Evolutionary conservation across 768 basidiomycete species (phyloP).

Genomic region (Leccinum broughii): DNA sequence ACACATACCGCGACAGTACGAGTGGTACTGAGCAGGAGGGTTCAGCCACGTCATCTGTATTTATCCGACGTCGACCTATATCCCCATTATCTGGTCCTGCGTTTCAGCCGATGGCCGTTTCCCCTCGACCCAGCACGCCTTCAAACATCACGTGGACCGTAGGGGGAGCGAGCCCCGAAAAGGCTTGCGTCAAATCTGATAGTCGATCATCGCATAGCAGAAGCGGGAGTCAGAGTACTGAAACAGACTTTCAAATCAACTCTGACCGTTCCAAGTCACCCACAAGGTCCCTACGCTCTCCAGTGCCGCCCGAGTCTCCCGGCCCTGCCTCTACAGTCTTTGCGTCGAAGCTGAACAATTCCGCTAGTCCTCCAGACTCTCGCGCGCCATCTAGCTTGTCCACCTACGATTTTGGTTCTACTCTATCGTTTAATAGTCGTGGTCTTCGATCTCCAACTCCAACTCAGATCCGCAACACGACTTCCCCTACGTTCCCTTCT

Average conservation of each 20-base stretch:
- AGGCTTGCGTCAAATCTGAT: conserved; percentile 31
- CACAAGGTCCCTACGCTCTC: conserved; percentile 53
- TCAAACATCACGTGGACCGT: conserved; percentile 76
- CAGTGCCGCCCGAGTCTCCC: conserved; percentile 62
- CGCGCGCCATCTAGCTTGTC: conserved; percentile 50
- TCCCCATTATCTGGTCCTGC: conserved; percentile 66
- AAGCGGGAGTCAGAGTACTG: conserved; percentile 58
- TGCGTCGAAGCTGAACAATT: conserved; percentile 31
- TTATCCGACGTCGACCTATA: conserved; percentile 62
- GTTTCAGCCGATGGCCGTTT: conserved; percentile 60
- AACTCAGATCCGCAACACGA: conserved; percentile 59
- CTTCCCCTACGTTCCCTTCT: conserved; percentile 43
- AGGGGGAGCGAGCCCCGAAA: conserved; percentile 35
- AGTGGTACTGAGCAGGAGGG: conserved; percentile 42
- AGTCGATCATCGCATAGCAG: conserved; percentile 45
- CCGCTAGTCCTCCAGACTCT: conserved; percentile 35
- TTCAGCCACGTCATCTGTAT: conserved; percentile 50
- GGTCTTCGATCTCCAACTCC: conserved; percentile 64
- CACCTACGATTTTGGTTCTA: conserved; percentile 49
- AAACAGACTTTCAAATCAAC: conserved; percentile 26
- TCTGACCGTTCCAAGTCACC: conserved; percentile 42
- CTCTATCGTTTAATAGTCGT: conserved; percentile 41
- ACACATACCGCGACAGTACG: conserved; percentile 42
- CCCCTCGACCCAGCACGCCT: conserved; percentile 57
- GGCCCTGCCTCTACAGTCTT: conserved; percentile 37